Evolutionary conservation across 441 rosid species (phyloP).

Genomic region (Bocquillonia castaneifolia): DNA sequence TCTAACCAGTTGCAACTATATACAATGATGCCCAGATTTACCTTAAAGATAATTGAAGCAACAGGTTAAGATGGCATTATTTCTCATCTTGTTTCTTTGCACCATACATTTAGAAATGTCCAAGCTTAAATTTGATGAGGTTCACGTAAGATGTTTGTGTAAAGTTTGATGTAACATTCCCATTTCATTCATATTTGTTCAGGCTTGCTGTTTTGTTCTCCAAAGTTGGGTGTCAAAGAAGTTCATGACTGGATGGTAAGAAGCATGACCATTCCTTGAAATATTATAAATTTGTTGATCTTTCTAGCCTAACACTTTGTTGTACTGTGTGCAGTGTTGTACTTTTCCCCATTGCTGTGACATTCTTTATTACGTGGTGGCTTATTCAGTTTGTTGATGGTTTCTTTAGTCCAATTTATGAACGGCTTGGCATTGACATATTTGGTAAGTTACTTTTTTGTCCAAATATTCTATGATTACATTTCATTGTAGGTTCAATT

Average conservation of each 20-base stretch:
- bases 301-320: slow-evolving; percentile 24
- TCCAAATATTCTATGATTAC: neutral
- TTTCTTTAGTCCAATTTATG: slow-evolving; percentile 91
- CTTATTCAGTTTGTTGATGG: slow-evolving; percentile 92
- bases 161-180: slow-evolving; percentile 13
- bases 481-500: neutral
- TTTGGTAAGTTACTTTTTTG: slow-evolving; percentile 55
- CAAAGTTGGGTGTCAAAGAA: slow-evolving; percentile 95
- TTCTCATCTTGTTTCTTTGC: neutral
- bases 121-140: neutral
- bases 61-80: neutral
- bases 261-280: slow-evolving; percentile 9
- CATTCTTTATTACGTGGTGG: slow-evolving; percentile 97
- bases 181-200: slow-evolving; percentile 27
- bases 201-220: slow-evolving; percentile 86
- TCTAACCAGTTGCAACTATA: neutral
- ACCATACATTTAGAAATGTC: neutral
- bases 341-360: slow-evolving; percentile 88
- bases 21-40: no score
- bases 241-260: slow-evolving; percentile 97
- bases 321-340: slow-evolving; percentile 65
- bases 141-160: neutral
- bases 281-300: slow-evolving; percentile 10
- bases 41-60: slow-evolving; percentile 4
- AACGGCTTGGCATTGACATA: slow-evolving; percentile 71